Evolutionary conservation across 768 basidiomycete species (phyloP).

Genomic region (Gymnopilus dilepis): DNA sequence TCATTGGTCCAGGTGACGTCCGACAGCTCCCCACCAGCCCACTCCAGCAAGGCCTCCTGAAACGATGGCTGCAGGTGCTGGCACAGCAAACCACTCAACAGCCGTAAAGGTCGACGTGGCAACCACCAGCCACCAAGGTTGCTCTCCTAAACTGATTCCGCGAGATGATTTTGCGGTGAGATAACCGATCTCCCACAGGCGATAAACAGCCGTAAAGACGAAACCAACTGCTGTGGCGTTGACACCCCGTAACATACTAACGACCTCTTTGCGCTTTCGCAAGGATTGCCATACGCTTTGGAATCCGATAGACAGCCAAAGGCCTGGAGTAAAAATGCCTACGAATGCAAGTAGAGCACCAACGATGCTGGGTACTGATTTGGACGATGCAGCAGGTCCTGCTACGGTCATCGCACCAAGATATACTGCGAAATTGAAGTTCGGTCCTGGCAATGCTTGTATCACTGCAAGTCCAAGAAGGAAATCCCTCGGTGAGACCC

Average conservation of each 20-base stretch:
- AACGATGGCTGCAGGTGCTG: slow-evolving; percentile 45
- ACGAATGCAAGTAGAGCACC: slow-evolving; percentile 54
- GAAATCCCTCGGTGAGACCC: slow-evolving; percentile 60
- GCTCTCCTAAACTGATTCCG: slow-evolving; percentile 37
- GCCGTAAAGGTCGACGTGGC: slow-evolving; percentile 44
- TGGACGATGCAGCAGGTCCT: slow-evolving; percentile 26
- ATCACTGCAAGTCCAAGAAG: slow-evolving; percentile 56
- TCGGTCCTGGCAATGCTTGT: slow-evolving; percentile 57
- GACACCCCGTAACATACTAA: slow-evolving; percentile 41
- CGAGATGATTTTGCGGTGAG: slow-evolving; percentile 32
- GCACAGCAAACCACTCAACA: slow-evolving; percentile 45
- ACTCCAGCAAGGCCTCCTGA: slow-evolving; percentile 45
- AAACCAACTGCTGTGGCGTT: slow-evolving; percentile 50
- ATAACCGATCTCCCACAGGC: slow-evolving; percentile 44
- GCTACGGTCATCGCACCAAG: slow-evolving; percentile 50
- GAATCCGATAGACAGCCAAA: slow-evolving; percentile 41
- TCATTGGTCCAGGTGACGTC: slow-evolving; percentile 14
- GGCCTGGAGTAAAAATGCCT: slow-evolving; percentile 56
- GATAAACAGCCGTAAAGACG: slow-evolving; percentile 46
- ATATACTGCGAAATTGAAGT: slow-evolving; percentile 61
- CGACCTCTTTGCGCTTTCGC: slow-evolving; percentile 33
- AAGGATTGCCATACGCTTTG: slow-evolving; percentile 41
- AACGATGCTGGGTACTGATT: slow-evolving; percentile 38
- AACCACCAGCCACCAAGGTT: slow-evolving; percentile 57
- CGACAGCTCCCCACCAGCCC: slow-evolving; percentile 47